Base-by-base conservation (phyloP, 352 stramenopile genomes). In the Paralagenidium karlingii region DNA sequence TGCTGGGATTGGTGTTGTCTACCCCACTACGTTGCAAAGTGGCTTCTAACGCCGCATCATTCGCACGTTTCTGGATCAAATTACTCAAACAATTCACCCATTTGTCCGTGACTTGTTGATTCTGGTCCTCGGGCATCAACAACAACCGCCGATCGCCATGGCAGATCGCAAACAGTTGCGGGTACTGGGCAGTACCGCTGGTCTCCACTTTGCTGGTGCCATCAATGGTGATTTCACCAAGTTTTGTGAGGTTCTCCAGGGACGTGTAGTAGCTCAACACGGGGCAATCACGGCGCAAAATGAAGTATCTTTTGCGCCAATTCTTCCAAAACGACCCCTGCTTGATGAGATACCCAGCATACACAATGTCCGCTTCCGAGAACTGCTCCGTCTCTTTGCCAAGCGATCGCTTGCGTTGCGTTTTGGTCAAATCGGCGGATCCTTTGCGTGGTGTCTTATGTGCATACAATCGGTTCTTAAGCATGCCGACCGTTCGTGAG, bases 281-380 rank as follows among this genome's bases (percentile, higher is more conserved):
- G 5, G 71, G 71, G 3, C 78, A 40, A 29, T 92, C 78, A 11
- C 71, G 53, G 10, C 78, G 71, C 40, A 92, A 34, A 39, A 92
- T 85, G 36, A 92, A 92, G 43, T 84, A 92, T 15, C 78, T 60
- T 1, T 68, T 66, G 31, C 68, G 58, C 78, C 78, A 92, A 5
- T 68, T 85, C 49, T 87, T 86, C 78, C 78, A 92, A 59, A 89
- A 92, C 22, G 78, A 92, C 13, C 78, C 78, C 26, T 85, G 73
- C 45, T 92, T 92, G 33, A 86, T 60, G 24, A 92, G 50, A 40
- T 86, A 87, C 5, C 78, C 78, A 15, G 60, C 64, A 18, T 64
- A 81, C 28, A 87, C 60, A 32, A 92, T 89, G 36, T 92, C 75
- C 8, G 78, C 63, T 40, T 88, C 73, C 9, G 73, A 88, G 47